These are phyloP conservation scores for Hypholoma sublateritium DNA, from an alignment of 768 basidiomycete species.

Conservation along the genomic window DNA sequence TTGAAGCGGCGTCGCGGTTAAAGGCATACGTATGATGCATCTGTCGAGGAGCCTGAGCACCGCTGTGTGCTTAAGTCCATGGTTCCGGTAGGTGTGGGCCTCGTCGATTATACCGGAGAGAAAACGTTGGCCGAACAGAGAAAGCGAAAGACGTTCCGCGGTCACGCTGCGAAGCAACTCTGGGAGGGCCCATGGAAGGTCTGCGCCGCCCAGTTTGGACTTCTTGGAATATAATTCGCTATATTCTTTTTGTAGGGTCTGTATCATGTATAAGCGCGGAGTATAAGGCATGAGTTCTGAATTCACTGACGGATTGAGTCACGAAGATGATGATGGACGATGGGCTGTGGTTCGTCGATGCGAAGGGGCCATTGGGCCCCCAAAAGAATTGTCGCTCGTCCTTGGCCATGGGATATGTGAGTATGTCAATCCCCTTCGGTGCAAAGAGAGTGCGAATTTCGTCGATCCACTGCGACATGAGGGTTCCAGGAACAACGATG, in stretches of 20 bases:
- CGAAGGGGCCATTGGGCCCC: constrained; percentile 13
- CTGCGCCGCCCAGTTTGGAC: constrained; percentile 1
- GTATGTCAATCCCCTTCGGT: constrained; percentile 20
- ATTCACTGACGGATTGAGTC: constrained; percentile 22
- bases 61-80: constrained; percentile 13
- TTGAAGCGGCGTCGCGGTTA: constrained; percentile 31
- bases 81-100: constrained; percentile 22
- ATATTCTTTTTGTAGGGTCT: constrained; percentile 14
- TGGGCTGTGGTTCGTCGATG: background rate
- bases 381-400: constrained; percentile 17
- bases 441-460: constrained; percentile 18
- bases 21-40: constrained; percentile 10
- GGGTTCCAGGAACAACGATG: constrained; percentile 23
- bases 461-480: constrained; percentile 22
- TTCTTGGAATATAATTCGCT: background rate
- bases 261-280: background rate
- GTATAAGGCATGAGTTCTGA: background rate
- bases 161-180: background rate
- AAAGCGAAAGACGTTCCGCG: background rate
- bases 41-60: constrained; percentile 12
- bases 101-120: constrained; percentile 22
- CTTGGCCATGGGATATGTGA: constrained; percentile 19
- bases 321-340: constrained; percentile 21
- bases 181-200: constrained; percentile 5
- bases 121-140: constrained; percentile 17